Conservation (phyloP, 345 rosid genomes). For the Gossypium longicalyx region DNA sequence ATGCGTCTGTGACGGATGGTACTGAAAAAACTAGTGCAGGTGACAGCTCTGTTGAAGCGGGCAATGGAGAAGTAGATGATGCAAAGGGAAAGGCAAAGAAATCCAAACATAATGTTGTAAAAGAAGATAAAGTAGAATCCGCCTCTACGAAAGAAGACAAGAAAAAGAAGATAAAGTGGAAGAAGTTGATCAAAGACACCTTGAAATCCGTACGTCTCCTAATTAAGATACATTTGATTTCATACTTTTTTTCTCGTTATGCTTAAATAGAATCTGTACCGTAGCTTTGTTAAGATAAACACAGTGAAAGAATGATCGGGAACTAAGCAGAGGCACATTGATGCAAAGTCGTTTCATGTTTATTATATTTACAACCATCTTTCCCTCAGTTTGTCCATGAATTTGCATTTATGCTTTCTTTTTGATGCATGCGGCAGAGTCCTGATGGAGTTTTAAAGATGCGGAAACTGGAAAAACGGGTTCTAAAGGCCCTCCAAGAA, state of each 20-base stretch:
- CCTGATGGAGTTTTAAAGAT: constrained; percentile 60
- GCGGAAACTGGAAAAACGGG: constrained; percentile 60
- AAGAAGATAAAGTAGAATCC: constrained; percentile 22
- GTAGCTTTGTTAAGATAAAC: background rate
- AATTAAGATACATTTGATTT: background rate
- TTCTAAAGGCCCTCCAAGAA: constrained; percentile 48
- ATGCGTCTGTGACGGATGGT: constrained; percentile 24
- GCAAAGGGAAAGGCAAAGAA: constrained; percentile 33
- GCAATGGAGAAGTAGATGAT: constrained; percentile 33
- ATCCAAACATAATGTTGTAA: constrained; percentile 21
- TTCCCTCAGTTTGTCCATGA: background rate
- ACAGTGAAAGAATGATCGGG: background rate
- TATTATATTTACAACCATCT: background rate
- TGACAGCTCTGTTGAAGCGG: constrained; percentile 20
- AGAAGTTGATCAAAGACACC: constrained; percentile 61
- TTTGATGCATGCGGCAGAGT: constrained; percentile 29
- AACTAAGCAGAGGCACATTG: background rate
- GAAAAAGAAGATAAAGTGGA: constrained; percentile 68
- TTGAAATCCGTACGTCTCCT: constrained; percentile 55
- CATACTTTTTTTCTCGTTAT: background rate
- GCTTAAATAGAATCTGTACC: background rate
- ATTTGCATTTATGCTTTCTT: constrained; percentile 9
- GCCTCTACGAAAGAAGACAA: constrained; percentile 24
- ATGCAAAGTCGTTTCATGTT: background rate
- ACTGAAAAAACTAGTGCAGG: constrained; percentile 5